phyloP scores from a whole-genome alignment of 169 alveolate genomes.

The Plasmodium blacklocki region DNA sequence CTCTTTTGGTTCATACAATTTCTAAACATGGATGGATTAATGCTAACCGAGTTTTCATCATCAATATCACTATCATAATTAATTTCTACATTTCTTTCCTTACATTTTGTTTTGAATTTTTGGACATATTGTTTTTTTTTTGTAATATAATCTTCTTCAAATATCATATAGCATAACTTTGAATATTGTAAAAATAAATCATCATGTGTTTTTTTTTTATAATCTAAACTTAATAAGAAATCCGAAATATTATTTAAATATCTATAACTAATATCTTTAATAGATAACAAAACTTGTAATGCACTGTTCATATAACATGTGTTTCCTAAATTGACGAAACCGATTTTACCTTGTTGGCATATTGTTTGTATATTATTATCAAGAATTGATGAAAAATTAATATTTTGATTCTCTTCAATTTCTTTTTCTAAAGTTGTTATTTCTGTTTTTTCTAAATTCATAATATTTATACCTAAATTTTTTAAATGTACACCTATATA shows the following conservation, averaged over 20 bases:
- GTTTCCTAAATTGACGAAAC: constrained; percentile 89
- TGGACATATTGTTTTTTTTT: constrained; percentile 55
- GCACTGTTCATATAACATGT: constrained; percentile 90
- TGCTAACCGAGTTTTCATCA: constrained; percentile 52
- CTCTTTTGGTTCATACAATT: constrained; percentile 40
- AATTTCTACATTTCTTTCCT: constrained; percentile 16
- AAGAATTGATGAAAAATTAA: constrained; percentile 65
- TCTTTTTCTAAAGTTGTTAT: constrained; percentile 20
- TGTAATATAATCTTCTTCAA: constrained; percentile 29
- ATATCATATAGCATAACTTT: constrained; percentile 42
- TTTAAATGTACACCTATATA: constrained; percentile 89
- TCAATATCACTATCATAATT: constrained; percentile 66
- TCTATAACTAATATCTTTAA: constrained; percentile 42
- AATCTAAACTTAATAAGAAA: constrained; percentile 23
- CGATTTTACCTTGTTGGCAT: constrained; percentile 81
- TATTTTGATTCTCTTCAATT: constrained; percentile 59
- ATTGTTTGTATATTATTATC: constrained; percentile 77
- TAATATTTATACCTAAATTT: constrained; percentile 91
- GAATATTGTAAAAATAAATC: constrained; percentile 52
- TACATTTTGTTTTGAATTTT: constrained; percentile 45
- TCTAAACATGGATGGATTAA: constrained; percentile 63
- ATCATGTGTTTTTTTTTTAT: constrained; percentile 24
- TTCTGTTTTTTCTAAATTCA: constrained; percentile 77
- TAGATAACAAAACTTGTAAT: constrained; percentile 81
- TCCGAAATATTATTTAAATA: constrained; percentile 14